Evolutionary conservation across 129 eudicot species (phyloP).

Genomic region (Helichrysum umbraculigerum): DNA sequence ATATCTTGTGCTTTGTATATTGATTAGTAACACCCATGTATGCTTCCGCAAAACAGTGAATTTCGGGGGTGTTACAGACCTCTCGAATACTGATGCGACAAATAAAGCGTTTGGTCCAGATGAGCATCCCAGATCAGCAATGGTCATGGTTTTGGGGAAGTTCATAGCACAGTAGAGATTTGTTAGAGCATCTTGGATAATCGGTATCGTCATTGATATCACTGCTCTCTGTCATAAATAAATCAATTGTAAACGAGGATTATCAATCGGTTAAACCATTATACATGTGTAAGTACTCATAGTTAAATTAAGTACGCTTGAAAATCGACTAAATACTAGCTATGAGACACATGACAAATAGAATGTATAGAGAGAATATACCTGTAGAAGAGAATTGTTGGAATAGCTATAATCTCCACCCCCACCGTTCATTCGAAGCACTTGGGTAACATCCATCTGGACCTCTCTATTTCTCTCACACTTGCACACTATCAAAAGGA

Average conservation of each 20-base stretch:
- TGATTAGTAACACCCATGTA: no score
- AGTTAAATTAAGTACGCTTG: no score
- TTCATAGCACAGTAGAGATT: slow-evolving; percentile 35
- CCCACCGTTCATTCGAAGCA: slow-evolving; percentile 84
- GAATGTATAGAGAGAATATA: slow-evolving; percentile 3
- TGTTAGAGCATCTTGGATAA: slow-evolving; percentile 52
- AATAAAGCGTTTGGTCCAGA: slow-evolving; percentile 76
- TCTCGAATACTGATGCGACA: slow-evolving; percentile 42
- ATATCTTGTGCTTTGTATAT: no score
- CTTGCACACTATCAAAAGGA: no score
- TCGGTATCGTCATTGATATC: slow-evolving; percentile 55
- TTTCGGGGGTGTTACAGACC: no score
- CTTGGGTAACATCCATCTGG: slow-evolving; percentile 42
- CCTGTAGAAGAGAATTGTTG: slow-evolving; percentile 70
- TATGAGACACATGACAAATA: no score
- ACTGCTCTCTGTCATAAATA: slow-evolving; percentile 46
- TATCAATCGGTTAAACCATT: not conserved
- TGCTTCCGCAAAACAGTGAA: no score
- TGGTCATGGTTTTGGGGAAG: slow-evolving; percentile 42
- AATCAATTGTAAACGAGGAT: not conserved
- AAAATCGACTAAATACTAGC: no score
- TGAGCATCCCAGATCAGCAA: slow-evolving; percentile 84
- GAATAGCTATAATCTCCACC: slow-evolving; percentile 69
- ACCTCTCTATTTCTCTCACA: not conserved
- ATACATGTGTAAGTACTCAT: no score